Evolutionary conservation across 768 basidiomycete species (phyloP), one percentile per base, ranked within the genome.

Genomic region (Suillus luteus): DNA sequence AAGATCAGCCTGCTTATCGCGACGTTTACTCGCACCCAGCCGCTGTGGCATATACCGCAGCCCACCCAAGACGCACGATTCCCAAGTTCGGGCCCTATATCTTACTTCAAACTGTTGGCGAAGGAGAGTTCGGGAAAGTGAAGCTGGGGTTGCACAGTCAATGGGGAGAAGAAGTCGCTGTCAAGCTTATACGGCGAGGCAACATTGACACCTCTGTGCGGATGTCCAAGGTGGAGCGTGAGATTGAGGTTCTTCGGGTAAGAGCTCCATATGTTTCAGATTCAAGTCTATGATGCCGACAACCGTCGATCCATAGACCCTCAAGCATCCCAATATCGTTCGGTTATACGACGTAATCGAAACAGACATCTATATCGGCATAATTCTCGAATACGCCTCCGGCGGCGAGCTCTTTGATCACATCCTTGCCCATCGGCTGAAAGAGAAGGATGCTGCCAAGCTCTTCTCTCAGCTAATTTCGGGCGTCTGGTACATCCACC

Each of bases 351-450:
- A 99, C 73, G 96, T 99, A 24, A 97, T 99, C 68, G 96, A 99
- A 76, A 99, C 97, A 1, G 97, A 99, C 82, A 98, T 97, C 77
- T 99, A 99, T 79, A 99, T 99, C 70, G 97, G 97, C 43, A 99
- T 99, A 73, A 96, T 99, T 69, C 87, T 99, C 66, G 97, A 99
- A 76, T 99, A 96, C 71, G 97, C 97, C 41, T 95, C 94, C 1
- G 97, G 97, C 60, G 97, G 97, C 62, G 97, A 99, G 75, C 87
- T 99, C 24, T 99, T 99, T 77, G 97, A 99, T 78, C 94, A 98
- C 77, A 99, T 99, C 74, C 87, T 99, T 59, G 96, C 96, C 22
- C 97, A 98, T 74, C 91, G 95, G 48, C 88, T 99, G 69, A 90
- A 91, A 68, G 97, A 99, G 76, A 86, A 86, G 67, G 95, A 98